A percentile compares a stretch with the other conserved stretches of the same genome.
Evolutionary conservation across 2,329 filamentous ascomycete genomes (phyloP).

Genomic region (Neoscytalidium dimidiatum): DNA sequence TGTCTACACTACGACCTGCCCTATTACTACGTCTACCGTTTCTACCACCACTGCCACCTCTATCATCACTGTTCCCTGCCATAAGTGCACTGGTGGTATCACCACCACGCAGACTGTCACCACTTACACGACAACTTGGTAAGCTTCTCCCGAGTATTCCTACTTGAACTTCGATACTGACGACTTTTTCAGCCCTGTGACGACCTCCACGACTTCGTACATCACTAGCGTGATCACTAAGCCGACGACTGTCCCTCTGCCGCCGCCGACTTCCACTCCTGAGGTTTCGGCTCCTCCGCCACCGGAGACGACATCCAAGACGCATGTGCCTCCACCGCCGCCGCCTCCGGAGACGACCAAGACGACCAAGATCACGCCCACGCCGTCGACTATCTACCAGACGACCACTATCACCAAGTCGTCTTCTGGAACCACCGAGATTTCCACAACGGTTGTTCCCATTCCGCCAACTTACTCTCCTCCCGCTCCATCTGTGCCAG

Average conservation of each 20-base stretch:
- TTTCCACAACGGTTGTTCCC: neutral
- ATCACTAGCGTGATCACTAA: constrained; percentile 4
- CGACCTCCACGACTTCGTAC: constrained; percentile 6
- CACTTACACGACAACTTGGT: constrained; percentile 4
- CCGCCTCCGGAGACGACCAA: neutral
- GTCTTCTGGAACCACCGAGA: neutral
- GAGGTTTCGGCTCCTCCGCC: neutral
- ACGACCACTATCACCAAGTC: constrained; percentile 3
- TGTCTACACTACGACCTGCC: constrained; percentile 22
- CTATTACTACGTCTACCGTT: constrained; percentile 23
- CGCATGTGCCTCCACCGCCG: neutral
- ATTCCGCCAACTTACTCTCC: neutral
- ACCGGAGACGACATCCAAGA: neutral
- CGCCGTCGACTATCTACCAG: constrained; percentile 12
- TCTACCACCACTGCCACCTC: constrained; percentile 20
- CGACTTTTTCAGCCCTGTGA: constrained; percentile 4
- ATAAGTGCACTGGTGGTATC: constrained; percentile 3
- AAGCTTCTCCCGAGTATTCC: neutral
- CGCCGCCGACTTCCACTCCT: neutral
- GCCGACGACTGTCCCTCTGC: neutral
- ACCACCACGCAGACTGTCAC: constrained; percentile 7
- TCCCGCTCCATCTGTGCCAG: neutral
- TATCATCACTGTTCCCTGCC: constrained; percentile 12
- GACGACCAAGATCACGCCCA: neutral
- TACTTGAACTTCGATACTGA: constrained; percentile 15